Percentiles rank a stretch among this genome's conserved stretches.
Evolutionary conservation across 805 yeast genomes (phyloP).

Genomic region (Candida tammaniensis): DNA sequence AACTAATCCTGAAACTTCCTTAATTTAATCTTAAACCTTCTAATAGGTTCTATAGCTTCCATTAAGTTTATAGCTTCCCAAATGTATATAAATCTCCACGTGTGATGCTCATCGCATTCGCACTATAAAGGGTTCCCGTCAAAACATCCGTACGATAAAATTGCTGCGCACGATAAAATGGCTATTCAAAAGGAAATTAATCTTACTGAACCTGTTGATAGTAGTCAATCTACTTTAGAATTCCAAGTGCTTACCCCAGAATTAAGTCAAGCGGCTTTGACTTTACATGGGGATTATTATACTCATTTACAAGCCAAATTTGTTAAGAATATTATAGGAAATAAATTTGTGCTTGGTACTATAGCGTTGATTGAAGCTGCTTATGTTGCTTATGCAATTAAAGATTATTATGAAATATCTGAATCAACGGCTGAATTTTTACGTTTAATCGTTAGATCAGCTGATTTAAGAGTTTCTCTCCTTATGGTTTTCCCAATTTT

Average conservation of each 20-base stretch:
- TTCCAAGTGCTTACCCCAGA: constrained; percentile 53
- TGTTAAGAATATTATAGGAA: constrained; percentile 45
- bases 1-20: too few species aligned
- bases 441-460: constrained; percentile 17
- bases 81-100: too few species aligned
- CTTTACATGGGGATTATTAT: constrained; percentile 61
- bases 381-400: constrained; percentile 19
- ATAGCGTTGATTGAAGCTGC: constrained; percentile 13
- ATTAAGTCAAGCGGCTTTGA: constrained; percentile 56
- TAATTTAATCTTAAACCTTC: too few species aligned
- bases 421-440: constrained; percentile 30
- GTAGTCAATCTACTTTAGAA: constrained; percentile 49
- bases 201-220: constrained; percentile 54
- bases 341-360: constrained; percentile 30
- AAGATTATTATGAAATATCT: constrained; percentile 30
- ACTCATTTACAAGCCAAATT: constrained; percentile 46
- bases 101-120: constrained; percentile 3
- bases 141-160: too few species aligned
- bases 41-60: too few species aligned
- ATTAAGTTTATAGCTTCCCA: too few species aligned
- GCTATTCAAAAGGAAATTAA: constrained; percentile 50
- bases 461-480: constrained; percentile 23
- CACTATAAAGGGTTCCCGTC: too few species aligned
- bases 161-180: too few species aligned
- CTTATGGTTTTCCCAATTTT: constrained; percentile 31